Evolutionary conservation across 176 grass and related monocot species (phyloP).

Genomic region (Carex kokanica): DNA sequence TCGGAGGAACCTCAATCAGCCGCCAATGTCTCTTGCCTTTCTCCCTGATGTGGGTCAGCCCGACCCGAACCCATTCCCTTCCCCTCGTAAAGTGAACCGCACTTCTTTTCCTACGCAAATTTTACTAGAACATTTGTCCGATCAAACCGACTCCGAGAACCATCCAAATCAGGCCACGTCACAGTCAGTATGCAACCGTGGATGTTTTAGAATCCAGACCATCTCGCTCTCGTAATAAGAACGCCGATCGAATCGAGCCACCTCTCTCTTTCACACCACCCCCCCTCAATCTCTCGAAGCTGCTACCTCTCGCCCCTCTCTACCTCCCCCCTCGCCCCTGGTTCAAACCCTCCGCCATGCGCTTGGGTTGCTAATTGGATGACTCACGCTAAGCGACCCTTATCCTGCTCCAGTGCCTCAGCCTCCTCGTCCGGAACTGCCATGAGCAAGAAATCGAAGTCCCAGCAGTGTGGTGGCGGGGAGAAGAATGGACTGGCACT

Average conservation of each 20-base stretch:
- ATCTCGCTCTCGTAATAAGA: neutral
- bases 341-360: conserved; percentile 24
- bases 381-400: conserved; percentile 28
- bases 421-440: conserved; percentile 4
- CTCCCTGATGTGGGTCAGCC: neutral
- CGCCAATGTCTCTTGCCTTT: neutral
- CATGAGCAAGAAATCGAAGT: conserved; percentile 35
- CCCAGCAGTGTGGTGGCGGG: conserved; percentile 9
- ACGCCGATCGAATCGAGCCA: conserved; percentile 15
- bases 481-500: conserved; percentile 40
- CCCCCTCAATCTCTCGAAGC: neutral
- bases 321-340: neutral
- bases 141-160: neutral
- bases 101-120: neutral
- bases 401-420: conserved; percentile 24
- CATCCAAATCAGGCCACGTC: neutral
- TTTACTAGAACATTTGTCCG: neutral
- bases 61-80: neutral
- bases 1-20: neutral
- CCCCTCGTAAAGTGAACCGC: neutral
- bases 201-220: neutral
- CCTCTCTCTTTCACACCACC: neutral
- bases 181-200: neutral
- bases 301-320: no score
- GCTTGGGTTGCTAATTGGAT: conserved; percentile 31